These are phyloP conservation scores for Penicillium fimorum DNA, from an alignment of 495 filamentous ascomycete species.

Conservation along the genomic window DNA sequence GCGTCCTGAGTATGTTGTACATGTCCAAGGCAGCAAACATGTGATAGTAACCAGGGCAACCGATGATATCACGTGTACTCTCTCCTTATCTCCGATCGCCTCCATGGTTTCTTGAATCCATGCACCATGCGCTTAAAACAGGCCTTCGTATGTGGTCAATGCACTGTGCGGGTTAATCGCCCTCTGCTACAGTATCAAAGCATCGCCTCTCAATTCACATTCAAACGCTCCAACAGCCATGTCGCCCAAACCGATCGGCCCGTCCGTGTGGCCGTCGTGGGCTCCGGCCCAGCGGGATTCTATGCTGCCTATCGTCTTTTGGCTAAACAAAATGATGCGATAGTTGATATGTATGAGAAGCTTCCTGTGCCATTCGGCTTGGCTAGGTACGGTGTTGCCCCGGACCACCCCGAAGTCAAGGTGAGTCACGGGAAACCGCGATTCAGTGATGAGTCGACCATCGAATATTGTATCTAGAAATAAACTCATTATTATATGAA, in stretches of 20 bases:
- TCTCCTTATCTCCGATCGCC: slow-evolving; percentile 13
- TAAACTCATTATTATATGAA: not conserved
- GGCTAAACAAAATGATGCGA: slow-evolving; percentile 63
- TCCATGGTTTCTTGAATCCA: not conserved
- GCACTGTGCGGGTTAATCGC: slow-evolving; percentile 26
- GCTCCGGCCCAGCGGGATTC: slow-evolving; percentile 94
- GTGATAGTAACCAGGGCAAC: slow-evolving; percentile 41
- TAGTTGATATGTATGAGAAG: slow-evolving; percentile 95
- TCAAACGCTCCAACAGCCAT: slow-evolving; percentile 34
- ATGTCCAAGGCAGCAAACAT: slow-evolving; percentile 25
- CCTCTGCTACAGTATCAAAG: slow-evolving; percentile 9
- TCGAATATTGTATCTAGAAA: not conserved
- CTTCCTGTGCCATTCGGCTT: slow-evolving; percentile 90
- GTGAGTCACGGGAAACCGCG: slow-evolving; percentile 43
- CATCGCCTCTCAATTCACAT: slow-evolving; percentile 7
- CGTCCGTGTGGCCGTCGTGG: slow-evolving; percentile 81
- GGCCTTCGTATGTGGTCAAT: slow-evolving; percentile 36
- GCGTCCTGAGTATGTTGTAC: slow-evolving; percentile 6
- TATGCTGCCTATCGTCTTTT: slow-evolving; percentile 87
- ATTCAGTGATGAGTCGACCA: not conserved
- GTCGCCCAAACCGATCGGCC: slow-evolving; percentile 47
- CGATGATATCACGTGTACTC: slow-evolving; percentile 33
- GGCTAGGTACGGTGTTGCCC: slow-evolving; percentile 89
- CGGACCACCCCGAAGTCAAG: slow-evolving; percentile 98
- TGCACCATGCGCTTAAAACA: slow-evolving; percentile 31